A percentile compares a stretch with the other conserved stretches of the same genome.
phyloP scores from a whole-genome alignment of 345 rosid genomes.

The Gossypium arboreum region DNA sequence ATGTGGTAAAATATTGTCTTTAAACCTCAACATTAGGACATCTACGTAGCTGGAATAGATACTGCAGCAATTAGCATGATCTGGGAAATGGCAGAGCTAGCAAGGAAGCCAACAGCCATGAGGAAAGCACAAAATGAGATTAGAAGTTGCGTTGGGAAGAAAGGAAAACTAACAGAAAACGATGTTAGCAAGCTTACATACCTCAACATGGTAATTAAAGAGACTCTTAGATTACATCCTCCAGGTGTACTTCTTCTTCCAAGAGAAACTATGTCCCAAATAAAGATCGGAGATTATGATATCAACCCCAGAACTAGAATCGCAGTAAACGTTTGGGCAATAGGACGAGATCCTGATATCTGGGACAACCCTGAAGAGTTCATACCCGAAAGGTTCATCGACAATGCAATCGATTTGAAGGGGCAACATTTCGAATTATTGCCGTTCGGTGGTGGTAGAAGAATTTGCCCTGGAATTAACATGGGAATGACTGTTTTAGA shows the following conservation, averaged over 20 bases:
- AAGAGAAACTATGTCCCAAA: not conserved
- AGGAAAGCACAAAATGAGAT: conserved; percentile 52
- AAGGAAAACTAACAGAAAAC: conserved; percentile 21
- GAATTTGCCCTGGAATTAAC: not conserved
- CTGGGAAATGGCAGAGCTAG: conserved; percentile 65
- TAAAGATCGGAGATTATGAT: not conserved
- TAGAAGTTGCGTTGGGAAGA: conserved; percentile 31
- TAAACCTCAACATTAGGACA: not conserved
- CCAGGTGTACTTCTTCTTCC: conserved; percentile 3
- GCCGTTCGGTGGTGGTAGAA: not conserved
- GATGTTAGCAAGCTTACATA: not conserved
- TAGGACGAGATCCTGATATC: not conserved
- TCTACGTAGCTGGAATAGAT: conserved; percentile 44
- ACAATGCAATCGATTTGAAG: not conserved
- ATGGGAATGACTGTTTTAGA: not conserved
- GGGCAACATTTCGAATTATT: conserved; percentile 1
- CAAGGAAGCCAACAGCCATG: conserved; percentile 43
- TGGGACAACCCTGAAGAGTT: conserved; percentile 1
- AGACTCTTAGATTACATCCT: conserved; percentile 2
- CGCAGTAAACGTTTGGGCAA: not conserved
- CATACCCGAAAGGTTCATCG: not conserved
- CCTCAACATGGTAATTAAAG: not conserved
- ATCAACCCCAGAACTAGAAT: not conserved
- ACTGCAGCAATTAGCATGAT: conserved; percentile 35
- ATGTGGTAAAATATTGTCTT: not conserved